Evolutionary conservation across 495 filamentous ascomycete species (phyloP).

Genomic region (Haplographium delicatum): DNA sequence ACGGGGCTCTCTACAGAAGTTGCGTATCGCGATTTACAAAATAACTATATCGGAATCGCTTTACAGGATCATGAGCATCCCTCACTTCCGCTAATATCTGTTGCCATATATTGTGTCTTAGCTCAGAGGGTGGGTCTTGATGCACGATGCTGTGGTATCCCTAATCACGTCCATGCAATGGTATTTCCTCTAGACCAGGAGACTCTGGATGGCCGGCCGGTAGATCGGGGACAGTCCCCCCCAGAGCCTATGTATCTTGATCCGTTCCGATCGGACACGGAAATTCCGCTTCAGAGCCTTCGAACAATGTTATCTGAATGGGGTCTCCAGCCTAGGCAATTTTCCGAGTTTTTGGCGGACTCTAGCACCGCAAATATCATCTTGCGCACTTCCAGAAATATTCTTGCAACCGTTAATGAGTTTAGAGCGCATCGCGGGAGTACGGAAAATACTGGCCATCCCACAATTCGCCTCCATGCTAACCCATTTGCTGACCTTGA

Average conservation of each 20-base stretch:
- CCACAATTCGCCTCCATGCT: conserved; percentile 21
- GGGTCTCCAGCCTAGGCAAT: conserved; percentile 49
- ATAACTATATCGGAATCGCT: conserved; percentile 77
- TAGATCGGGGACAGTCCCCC: conserved; percentile 20
- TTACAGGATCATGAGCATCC: conserved; percentile 63
- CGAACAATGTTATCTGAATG: conserved; percentile 54
- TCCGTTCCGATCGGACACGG: conserved; percentile 66
- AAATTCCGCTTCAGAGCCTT: conserved; percentile 56
- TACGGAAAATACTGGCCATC: conserved; percentile 17
- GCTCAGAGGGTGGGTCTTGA: conserved; percentile 57
- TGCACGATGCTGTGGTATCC: conserved; percentile 69
- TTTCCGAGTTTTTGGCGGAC: conserved; percentile 52
- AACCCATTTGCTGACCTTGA: conserved; percentile 50
- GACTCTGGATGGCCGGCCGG: conserved; percentile 54
- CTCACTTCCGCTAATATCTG: conserved; percentile 73
- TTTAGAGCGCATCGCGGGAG: conserved; percentile 28
- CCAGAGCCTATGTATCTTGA: conserved; percentile 71
- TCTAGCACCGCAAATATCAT: conserved; percentile 61
- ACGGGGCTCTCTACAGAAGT: conserved; percentile 58
- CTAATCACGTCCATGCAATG: conserved; percentile 73
- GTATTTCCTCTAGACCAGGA: conserved; percentile 53
- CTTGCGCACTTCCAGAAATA: conserved; percentile 74
- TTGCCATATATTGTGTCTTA: conserved; percentile 44
- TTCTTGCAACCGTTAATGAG: conserved; percentile 46
- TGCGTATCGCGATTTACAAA: conserved; percentile 72